A percentile compares a stretch with the other conserved stretches of the same genome.
phyloP scores from a whole-genome alignment of 2,329 filamentous ascomycete species.

The Fusarium annulatum region DNA sequence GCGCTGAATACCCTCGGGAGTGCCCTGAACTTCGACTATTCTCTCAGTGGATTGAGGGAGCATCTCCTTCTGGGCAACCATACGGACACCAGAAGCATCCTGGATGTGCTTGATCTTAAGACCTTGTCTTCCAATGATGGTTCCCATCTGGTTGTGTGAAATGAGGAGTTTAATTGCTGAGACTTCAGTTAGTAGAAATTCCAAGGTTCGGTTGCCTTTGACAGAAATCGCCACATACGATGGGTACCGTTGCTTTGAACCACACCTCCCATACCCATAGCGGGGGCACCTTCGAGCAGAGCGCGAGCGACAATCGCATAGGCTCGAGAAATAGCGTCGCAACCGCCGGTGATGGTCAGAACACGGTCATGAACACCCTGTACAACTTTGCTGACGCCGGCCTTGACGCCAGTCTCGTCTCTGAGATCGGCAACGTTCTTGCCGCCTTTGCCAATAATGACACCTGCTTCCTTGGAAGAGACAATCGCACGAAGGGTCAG shows the following conservation, averaged over 20 bases:
- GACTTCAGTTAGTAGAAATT: conserved; percentile 25
- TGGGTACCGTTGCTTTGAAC: conserved; percentile 91
- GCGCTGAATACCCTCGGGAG: conserved; percentile 93
- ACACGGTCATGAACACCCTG: conserved; percentile 97
- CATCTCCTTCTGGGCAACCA: conserved; percentile 99
- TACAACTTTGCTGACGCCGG: conserved; percentile 98
- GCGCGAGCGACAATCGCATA: conserved; percentile 94
- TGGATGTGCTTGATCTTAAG: conserved; percentile 99
- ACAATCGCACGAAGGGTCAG: conserved; percentile 97
- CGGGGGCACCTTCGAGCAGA: conserved; percentile 90
- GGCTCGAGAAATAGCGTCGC: conserved; percentile 89
- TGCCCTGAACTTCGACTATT: conserved; percentile 96
- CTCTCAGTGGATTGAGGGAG: conserved; percentile 98
- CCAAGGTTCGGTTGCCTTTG: neutral
- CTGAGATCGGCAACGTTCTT: conserved; percentile 98
- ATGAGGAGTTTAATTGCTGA: conserved; percentile 96
- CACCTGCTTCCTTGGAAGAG: conserved; percentile 97
- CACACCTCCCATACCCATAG: conserved; percentile 95
- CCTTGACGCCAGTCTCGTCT: conserved; percentile 97
- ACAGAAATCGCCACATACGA: conserved; percentile 65
- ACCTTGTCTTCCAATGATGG: conserved; percentile 95
- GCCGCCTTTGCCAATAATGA: conserved; percentile 98
- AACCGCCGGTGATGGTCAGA: conserved; percentile 90
- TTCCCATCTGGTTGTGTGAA: conserved; percentile 99
- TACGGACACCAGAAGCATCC: conserved; percentile 94